Evolutionary conservation across 1,284 basidiomycete genomes (phyloP).

Genomic region (Phellopilus nigrolimitatus): DNA sequence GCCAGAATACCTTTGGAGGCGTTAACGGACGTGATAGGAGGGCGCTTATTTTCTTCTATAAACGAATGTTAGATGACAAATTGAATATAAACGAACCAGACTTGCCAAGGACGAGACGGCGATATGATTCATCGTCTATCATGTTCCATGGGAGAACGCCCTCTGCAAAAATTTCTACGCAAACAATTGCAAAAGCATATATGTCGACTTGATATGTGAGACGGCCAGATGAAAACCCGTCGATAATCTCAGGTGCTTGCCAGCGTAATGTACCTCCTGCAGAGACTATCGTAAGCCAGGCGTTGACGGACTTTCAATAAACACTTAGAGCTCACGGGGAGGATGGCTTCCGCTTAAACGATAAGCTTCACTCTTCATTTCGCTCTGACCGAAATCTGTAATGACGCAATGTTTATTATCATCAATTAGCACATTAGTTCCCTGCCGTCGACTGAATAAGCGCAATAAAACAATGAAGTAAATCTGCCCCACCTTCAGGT

Average conservation of each 20-base stretch:
- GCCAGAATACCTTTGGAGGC: conserved; percentile 29
- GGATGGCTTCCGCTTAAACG: conserved; percentile 48
- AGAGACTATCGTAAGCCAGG: conserved; percentile 14
- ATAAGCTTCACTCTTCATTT: conserved; percentile 68
- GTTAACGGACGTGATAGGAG: conserved; percentile 39
- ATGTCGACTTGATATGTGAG: conserved; percentile 61
- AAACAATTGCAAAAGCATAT: conserved; percentile 70
- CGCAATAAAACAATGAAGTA: not conserved
- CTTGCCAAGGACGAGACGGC: conserved; percentile 58
- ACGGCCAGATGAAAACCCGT: conserved; percentile 34
- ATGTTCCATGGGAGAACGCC: conserved; percentile 58
- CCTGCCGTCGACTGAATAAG: too few species aligned
- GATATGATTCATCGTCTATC: conserved; percentile 54
- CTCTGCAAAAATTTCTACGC: conserved; percentile 63
- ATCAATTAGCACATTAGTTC: conserved; percentile 68
- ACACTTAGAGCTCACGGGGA: conserved; percentile 47
- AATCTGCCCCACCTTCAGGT: conserved; percentile 51
- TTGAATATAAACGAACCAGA: conserved; percentile 14
- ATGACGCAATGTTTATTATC: conserved; percentile 62
- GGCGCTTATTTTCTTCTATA: conserved; percentile 48
- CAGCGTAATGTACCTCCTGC: conserved; percentile 60
- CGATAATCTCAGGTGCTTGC: conserved; percentile 71
- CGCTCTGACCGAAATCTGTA: conserved; percentile 75
- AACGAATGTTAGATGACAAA: conserved; percentile 2
- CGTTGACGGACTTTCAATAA: not conserved